Evolutionary conservation across 2,329 filamentous ascomycete species (phyloP), one percentile per base, ranked within the genome.

Genomic region (Helicocarpus griseus): DNA sequence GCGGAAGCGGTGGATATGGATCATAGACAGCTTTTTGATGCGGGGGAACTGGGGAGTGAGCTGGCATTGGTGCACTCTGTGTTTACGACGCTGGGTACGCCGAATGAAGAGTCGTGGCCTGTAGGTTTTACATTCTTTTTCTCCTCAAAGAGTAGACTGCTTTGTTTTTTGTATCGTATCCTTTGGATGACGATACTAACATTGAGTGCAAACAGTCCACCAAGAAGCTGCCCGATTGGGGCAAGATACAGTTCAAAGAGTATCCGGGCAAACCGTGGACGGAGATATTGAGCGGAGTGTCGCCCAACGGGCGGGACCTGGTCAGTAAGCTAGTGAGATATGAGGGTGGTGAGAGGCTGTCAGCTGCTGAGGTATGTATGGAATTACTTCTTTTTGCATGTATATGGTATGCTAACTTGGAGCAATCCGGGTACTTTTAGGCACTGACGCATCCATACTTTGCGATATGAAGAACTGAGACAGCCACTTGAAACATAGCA

Each of bases 11-110:
- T 82, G 72, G 63, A 76, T 66, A 55, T 75, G 57, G 57, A 76
- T 65, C 59, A 81, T 71, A 41, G 71, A 54, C 77, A 85, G 0
- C 74, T 97, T 0, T 97, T 98, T 60, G 85, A 93, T 64, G 87
- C 89, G 3, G 86, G 89, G 1, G 88, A 95, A 60, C 78, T 97
- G 48, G 93, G 94, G 0, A 97, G 87, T 63, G 93, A 98, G 69
- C 75, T 98, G 36, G 87, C 88, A 0, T 74, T 98, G 48, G 91
- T 98, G 52, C 77, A 90, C 49, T 95, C 89, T 62, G 91, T 97
- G 33, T 97, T 98, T 71, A 84, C 87, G 69, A 94, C 85, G 0
- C 69, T 98, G 5, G 94, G 94, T 1, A 96, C 90, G 1, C 93
- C 93, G 0, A 86, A 85, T 41, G 69, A 76, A n/a, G 74, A 83